Conservation (phyloP, 2,329 filamentous ascomycete genomes). For the Intubia oerlemansii region DNA sequence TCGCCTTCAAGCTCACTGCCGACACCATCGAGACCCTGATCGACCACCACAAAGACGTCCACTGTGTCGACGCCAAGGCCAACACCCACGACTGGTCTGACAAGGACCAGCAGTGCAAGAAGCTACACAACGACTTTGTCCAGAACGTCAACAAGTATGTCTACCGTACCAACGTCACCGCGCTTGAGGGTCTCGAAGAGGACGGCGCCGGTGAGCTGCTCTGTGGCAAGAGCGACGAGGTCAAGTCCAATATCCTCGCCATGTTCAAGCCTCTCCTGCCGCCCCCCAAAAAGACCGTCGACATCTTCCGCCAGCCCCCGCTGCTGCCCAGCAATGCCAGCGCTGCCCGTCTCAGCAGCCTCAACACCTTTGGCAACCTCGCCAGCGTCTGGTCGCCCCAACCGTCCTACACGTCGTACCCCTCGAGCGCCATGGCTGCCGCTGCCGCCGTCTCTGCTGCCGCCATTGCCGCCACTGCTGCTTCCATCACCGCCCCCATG, state of each 20-base stretch:
- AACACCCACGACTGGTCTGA: conserved; percentile 89
- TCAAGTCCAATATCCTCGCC: conserved; percentile 67
- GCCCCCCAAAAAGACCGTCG: conserved; percentile 69
- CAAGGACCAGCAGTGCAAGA: conserved; percentile 91
- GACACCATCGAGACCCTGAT: conserved; percentile 87
- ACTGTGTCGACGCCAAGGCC: conserved; percentile 75
- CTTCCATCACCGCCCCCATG: conserved; percentile 6
- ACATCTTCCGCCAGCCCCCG: conserved; percentile 70
- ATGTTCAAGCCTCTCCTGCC: conserved; percentile 77
- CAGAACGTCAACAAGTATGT: conserved; percentile 96
- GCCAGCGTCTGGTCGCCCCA: conserved; percentile 73
- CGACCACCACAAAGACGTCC: conserved; percentile 90
- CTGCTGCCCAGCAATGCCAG: conserved; percentile 62
- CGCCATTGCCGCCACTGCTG: conserved; percentile 3
- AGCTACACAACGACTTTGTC: conserved; percentile 88
- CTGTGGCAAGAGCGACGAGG: conserved; percentile 77
- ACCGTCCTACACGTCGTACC: too few species aligned
- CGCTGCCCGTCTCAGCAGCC: conserved; percentile 20
- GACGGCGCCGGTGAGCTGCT: conserved; percentile 88
- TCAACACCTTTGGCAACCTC: too few species aligned
- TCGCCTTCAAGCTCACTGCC: conserved; percentile 89
- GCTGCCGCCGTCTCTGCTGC: conserved; percentile 33
- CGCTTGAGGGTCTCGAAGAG: conserved; percentile 88
- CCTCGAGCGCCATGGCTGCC: too few species aligned
- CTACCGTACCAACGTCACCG: conserved; percentile 70